Conservation (phyloP, 768 basidiomycete genomes). For the Rhodotorula toruloides region DNA sequence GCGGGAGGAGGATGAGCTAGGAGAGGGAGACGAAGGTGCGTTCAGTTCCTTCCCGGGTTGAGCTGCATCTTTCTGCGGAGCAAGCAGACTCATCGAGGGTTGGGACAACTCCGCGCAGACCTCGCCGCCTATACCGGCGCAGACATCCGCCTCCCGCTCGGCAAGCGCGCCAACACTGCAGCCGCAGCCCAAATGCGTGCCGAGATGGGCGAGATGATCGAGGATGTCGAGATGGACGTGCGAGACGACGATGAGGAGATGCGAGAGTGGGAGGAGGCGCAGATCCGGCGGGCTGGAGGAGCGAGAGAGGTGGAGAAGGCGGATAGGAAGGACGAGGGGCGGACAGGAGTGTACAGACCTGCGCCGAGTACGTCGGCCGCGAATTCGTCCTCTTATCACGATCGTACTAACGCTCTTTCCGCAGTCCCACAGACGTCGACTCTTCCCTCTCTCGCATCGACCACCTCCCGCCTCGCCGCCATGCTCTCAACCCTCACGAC, state of each 20-base stretch:
- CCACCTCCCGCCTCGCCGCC: constrained; percentile 46
- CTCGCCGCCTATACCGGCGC: constrained; percentile 32
- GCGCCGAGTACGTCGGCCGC: constrained; percentile 45
- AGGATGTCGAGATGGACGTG: constrained; percentile 48
- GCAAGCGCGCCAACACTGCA: constrained; percentile 47
- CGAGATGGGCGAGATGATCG: constrained; percentile 50
- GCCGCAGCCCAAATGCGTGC: constrained; percentile 45
- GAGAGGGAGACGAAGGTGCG: constrained; percentile 40
- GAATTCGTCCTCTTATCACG: not conserved
- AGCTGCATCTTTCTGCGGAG: no score
- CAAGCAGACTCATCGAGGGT: no score
- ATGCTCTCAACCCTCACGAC: constrained; percentile 43
- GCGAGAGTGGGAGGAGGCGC: constrained; percentile 45
- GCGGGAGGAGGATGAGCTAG: constrained; percentile 51
- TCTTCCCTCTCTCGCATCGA: constrained; percentile 46
- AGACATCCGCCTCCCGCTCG: constrained; percentile 44
- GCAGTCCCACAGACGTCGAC: constrained; percentile 48
- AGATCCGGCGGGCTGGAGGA: constrained; percentile 45
- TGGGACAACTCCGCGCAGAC: constrained; percentile 7
- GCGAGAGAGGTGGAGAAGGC: constrained; percentile 33
- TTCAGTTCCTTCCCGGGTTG: no score
- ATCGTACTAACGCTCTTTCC: not conserved
- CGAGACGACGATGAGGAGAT: constrained; percentile 47
- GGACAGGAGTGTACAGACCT: constrained; percentile 44
- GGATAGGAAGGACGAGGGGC: constrained; percentile 10